phyloP scores from a whole-genome alignment of 352 stramenopile genomes.

The Globisporangium solare region DNA sequence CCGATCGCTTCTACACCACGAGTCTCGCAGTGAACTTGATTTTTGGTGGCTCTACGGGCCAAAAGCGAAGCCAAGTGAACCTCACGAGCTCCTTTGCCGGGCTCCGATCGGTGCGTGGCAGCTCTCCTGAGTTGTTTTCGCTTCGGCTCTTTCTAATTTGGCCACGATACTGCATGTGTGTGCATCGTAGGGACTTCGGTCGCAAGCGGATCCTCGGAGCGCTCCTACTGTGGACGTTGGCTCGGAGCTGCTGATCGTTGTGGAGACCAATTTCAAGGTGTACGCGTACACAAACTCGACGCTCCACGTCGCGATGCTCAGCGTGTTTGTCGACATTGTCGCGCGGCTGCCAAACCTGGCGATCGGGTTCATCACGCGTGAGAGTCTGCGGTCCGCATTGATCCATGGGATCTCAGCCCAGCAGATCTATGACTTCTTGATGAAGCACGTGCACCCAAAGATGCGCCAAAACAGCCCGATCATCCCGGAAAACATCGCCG shows the following conservation, averaged over 20 bases:
- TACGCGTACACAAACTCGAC: slow-evolving; percentile 89
- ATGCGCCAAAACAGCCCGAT: slow-evolving; percentile 70
- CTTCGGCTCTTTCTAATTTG: not conserved
- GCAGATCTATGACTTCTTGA: slow-evolving; percentile 91
- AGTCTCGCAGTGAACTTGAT: slow-evolving; percentile 88
- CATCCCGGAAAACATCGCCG: slow-evolving; percentile 87
- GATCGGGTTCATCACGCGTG: slow-evolving; percentile 89
- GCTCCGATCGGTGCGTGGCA: slow-evolving; percentile 22
- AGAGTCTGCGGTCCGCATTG: slow-evolving; percentile 85
- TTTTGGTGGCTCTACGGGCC: slow-evolving; percentile 70
- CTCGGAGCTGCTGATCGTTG: slow-evolving; percentile 61
- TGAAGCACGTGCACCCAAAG: slow-evolving; percentile 83
- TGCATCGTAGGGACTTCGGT: slow-evolving; percentile 22
- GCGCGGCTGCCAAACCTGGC: slow-evolving; percentile 87
- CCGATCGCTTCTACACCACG: slow-evolving; percentile 85
- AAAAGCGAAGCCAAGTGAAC: slow-evolving; percentile 46
- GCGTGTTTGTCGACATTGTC: slow-evolving; percentile 89
- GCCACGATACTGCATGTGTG: not conserved
- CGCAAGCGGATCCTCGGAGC: slow-evolving; percentile 33
- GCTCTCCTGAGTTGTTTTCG: too few relatives aligned
- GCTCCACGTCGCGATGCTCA: slow-evolving; percentile 91
- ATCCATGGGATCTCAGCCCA: slow-evolving; percentile 89
- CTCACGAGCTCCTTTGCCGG: slow-evolving; percentile 45
- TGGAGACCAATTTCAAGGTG: slow-evolving; percentile 92
- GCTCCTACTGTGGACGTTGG: slow-evolving; percentile 28